Evolutionary conservation across 305 asterid genomes (phyloP).

Genomic region (Fraxinus sp.): DNA sequence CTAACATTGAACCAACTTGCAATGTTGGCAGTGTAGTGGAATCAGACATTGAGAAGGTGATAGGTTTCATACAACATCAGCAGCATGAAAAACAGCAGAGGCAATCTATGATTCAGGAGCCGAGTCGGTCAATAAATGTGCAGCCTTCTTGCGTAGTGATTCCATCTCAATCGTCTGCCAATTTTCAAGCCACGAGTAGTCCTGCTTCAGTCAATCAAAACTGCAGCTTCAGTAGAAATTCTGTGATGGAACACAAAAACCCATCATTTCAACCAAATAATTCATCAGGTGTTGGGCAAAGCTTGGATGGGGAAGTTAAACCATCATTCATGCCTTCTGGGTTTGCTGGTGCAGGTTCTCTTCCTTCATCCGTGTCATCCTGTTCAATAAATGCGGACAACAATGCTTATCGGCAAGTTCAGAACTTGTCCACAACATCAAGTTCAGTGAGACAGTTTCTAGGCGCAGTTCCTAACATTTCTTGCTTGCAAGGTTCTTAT

Average conservation of each 20-base stretch:
- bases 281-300: conserved; percentile 41
- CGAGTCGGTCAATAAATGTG: conserved; percentile 51
- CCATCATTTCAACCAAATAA: conserved; percentile 42
- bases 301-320: conserved; percentile 39
- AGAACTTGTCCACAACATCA: conserved; percentile 35
- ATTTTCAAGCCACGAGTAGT: conserved; percentile 48
- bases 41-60: conserved; percentile 37
- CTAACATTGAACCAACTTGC: conserved; percentile 34
- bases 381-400: conserved; percentile 39
- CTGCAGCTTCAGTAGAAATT: conserved; percentile 37
- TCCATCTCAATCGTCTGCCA: conserved; percentile 57
- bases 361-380: conserved; percentile 38
- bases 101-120: conserved; percentile 38
- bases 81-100: conserved; percentile 48
- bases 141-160: conserved; percentile 78
- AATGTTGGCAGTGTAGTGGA: conserved; percentile 34
- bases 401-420: conserved; percentile 36
- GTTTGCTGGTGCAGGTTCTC: conserved; percentile 41
- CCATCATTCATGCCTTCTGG: conserved; percentile 30
- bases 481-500: conserved; percentile 37
- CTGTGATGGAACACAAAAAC: conserved; percentile 36
- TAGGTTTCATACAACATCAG: conserved; percentile 45
- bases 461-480: conserved; percentile 29
- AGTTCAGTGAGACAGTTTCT: conserved; percentile 31
- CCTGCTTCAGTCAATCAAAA: conserved; percentile 41